Evolutionary conservation across 257 asterid species (phyloP).

Genomic region (Euphrasia confusa): DNA sequence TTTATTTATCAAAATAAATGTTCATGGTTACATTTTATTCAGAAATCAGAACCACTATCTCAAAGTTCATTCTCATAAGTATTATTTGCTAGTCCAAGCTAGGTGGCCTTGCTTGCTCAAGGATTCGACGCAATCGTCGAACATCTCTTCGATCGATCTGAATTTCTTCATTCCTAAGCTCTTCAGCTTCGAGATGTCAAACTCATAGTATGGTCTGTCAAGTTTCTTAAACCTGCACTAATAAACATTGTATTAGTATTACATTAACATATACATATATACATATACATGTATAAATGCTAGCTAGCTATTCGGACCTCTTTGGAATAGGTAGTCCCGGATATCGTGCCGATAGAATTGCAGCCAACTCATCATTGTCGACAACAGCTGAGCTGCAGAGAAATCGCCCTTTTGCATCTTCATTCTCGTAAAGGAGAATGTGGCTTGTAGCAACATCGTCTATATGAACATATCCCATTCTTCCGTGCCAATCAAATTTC

Average conservation of each 20-base stretch:
- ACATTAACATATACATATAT: no score
- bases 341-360: slow-evolving; percentile 49
- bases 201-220: slow-evolving; percentile 56
- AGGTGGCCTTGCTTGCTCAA: slow-evolving; percentile 46
- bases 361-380: slow-evolving; percentile 49
- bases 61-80: no score
- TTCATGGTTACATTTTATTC: no score
- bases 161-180: slow-evolving; percentile 52
- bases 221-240: slow-evolving; percentile 48
- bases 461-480: slow-evolving; percentile 93
- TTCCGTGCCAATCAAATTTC: slow-evolving; percentile 70
- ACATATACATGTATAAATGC: no score
- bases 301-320: slow-evolving; percentile 28
- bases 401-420: slow-evolving; percentile 60
- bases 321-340: slow-evolving; percentile 64
- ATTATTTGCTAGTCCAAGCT: background rate
- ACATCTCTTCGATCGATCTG: slow-evolving; percentile 72
- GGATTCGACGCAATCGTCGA: slow-evolving; percentile 64
- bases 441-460: slow-evolving; percentile 85
- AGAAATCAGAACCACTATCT: no score
- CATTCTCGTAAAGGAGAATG: slow-evolving; percentile 57
- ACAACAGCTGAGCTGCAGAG: slow-evolving; percentile 65
- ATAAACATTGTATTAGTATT: no score
- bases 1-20: no score
- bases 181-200: slow-evolving; percentile 49